phyloP scores from a whole-genome alignment of 2,329 filamentous ascomycete species.

The Penicillium griseofulvum region DNA sequence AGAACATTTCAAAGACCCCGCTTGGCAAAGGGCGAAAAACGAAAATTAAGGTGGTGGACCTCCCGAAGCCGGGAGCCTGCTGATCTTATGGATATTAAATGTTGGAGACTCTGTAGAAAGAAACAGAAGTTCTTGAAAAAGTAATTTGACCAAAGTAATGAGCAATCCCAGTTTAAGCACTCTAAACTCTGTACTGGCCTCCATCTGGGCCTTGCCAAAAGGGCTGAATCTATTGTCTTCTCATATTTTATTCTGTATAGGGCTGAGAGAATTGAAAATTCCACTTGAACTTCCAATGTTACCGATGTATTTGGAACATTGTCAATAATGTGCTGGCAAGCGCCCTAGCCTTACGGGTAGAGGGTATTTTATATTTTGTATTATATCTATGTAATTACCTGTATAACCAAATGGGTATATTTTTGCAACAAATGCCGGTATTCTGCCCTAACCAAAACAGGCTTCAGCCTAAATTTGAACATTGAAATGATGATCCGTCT shows the following conservation, averaged over 20 bases:
- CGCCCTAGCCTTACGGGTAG: neutral
- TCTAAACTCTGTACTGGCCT: too few species aligned
- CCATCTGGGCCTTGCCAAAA: too few species aligned
- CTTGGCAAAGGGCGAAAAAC: neutral
- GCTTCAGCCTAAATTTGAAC: neutral
- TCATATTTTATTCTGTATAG: too few species aligned
- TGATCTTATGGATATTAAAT: too few species aligned
- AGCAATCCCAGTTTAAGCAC: too few species aligned
- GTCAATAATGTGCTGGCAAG: conserved; percentile 18
- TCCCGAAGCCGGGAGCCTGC: conserved; percentile 4
- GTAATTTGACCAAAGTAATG: too few species aligned
- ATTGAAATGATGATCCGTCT: conserved; percentile 1
- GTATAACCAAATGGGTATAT: neutral
- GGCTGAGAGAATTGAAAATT: neutral
- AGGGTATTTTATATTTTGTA: neutral
- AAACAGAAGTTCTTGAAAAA: too few species aligned
- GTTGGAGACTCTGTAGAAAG: too few species aligned
- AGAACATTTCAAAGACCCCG: neutral
- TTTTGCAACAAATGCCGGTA: neutral
- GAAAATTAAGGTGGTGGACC: conserved; percentile 19
- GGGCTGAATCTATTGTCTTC: too few species aligned
- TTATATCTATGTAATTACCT: neutral
- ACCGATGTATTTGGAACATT: neutral
- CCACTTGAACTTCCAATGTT: neutral
- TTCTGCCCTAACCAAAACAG: neutral